Percentiles rank a stretch among this genome's conserved stretches.
Conservation (phyloP, 352 stramenopile species). For the Plasmopara muralis region DNA sequence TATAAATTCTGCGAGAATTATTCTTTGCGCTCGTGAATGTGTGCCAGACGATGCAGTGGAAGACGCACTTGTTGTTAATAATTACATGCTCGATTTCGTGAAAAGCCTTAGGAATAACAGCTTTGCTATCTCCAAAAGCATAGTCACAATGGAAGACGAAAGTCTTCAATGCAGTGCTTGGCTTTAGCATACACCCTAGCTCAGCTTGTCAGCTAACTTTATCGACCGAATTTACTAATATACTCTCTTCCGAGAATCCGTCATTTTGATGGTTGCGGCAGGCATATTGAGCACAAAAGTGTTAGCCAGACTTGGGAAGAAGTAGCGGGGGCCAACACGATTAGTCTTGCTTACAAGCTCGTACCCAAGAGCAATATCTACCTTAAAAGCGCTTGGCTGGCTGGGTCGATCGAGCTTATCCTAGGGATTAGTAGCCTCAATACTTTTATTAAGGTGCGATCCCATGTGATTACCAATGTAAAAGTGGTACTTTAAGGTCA, state of each 20-base stretch:
- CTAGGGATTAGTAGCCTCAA: no score
- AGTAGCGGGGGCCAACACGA: no score
- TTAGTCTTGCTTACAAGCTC: no score
- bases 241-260: slow-evolving; percentile 11
- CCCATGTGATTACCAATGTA: no score
- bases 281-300: not conserved
- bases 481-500: no score
- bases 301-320: no score
- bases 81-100: not conserved
- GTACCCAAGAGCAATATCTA: no score
- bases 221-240: slow-evolving; percentile 12
- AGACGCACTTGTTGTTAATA: not conserved
- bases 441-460: no score
- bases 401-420: no score
- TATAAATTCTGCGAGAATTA: slow-evolving; percentile 5
- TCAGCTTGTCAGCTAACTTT: slow-evolving; percentile 14
- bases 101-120: no score
- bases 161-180: slow-evolving; percentile 5
- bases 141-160: not conserved
- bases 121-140: no score
- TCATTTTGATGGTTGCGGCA: slow-evolving; percentile 10
- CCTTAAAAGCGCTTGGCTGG: no score
- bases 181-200: slow-evolving; percentile 8
- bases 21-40: slow-evolving; percentile 2
- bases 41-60: slow-evolving; percentile 10